phyloP scores from a whole-genome alignment of 495 filamentous ascomycete genomes.

The Daldinia concentrica region DNA sequence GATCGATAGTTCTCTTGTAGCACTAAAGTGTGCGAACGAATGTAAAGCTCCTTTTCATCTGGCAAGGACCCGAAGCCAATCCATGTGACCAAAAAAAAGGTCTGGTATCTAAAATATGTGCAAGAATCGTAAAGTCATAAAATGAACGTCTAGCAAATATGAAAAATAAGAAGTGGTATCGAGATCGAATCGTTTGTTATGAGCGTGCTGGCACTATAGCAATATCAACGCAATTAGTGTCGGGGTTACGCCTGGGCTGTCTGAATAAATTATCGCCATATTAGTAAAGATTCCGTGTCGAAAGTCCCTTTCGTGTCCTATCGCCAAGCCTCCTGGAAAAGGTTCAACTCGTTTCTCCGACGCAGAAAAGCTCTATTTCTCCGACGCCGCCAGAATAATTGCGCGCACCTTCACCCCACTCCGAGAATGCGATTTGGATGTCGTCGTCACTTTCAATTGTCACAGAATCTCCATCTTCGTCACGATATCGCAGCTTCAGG shows the following conservation, averaged over 20 bases:
- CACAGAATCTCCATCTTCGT: conserved; percentile 92
- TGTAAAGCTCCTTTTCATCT: conserved; percentile 27
- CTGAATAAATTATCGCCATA: background rate
- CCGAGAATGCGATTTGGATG: conserved; percentile 91
- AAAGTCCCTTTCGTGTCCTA: background rate
- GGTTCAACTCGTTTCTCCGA: conserved; percentile 47
- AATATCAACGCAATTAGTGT: conserved; percentile 21
- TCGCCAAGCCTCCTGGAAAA: background rate
- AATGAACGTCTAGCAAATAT: conserved; percentile 24
- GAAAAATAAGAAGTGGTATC: conserved; percentile 25
- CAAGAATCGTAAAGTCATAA: conserved; percentile 42
- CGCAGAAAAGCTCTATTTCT: conserved; percentile 83
- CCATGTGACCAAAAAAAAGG: conserved; percentile 35
- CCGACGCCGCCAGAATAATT: conserved; percentile 72
- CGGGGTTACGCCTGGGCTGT: conserved; percentile 12
- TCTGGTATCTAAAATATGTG: conserved; percentile 44
- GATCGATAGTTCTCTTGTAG: conserved; percentile 20
- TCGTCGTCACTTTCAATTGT: conserved; percentile 95
- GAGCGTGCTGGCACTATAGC: conserved; percentile 7
- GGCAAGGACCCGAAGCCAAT: conserved; percentile 33
- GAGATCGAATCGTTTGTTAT: conserved; percentile 7
- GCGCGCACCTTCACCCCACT: conserved; percentile 82
- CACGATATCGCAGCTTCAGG: conserved; percentile 85
- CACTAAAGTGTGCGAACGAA: conserved; percentile 23
- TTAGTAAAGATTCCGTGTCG: conserved; percentile 5